Conservation (phyloP, 1,284 basidiomycete genomes). For the Phaffia rhodozyma region DNA sequence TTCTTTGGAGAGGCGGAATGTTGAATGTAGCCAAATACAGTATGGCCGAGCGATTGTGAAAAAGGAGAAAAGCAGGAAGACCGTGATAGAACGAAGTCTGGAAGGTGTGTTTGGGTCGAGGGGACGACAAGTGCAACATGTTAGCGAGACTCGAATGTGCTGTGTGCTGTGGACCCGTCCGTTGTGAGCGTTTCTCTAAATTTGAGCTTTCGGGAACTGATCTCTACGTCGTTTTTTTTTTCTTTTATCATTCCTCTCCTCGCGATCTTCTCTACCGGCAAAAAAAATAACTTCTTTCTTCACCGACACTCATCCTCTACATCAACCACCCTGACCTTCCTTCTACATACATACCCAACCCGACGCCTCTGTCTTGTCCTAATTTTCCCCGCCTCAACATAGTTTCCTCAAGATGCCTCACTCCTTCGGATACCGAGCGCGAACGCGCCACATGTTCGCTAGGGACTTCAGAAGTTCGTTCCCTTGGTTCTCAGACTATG, state of each 20-base stretch:
- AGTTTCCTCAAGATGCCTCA: conserved; percentile 70
- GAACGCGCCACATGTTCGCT: conserved; percentile 99
- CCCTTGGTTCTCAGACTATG: not conserved
- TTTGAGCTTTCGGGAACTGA: too few species aligned
- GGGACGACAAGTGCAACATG: too few species aligned
- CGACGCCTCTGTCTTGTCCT: conserved; percentile 23
- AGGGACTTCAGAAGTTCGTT: conserved; percentile 81
- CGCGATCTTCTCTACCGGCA: not conserved
- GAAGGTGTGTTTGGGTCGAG: too few species aligned
- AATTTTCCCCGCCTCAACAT: conserved; percentile 22
- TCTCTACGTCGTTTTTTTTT: too few species aligned
- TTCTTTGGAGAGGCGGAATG: too few species aligned
- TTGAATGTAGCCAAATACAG: too few species aligned
- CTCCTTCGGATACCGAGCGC: conserved; percentile 99
- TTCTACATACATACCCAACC: conserved; percentile 25
- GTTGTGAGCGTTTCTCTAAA: too few species aligned
- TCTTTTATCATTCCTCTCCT: not conserved
- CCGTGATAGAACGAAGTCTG: too few species aligned
- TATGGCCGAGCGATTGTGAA: too few species aligned
- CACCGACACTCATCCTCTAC: not conserved
- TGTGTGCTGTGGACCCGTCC: too few species aligned
- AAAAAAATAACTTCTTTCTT: not conserved
- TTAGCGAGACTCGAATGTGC: too few species aligned
- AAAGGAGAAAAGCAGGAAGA: too few species aligned
- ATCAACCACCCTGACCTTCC: not conserved